A percentile compares a stretch with the other conserved stretches of the same genome.
These are phyloP conservation scores for Collybiopsis luxurians DNA, from an alignment of 768 basidiomycete genomes.

Conservation along the genomic window DNA sequence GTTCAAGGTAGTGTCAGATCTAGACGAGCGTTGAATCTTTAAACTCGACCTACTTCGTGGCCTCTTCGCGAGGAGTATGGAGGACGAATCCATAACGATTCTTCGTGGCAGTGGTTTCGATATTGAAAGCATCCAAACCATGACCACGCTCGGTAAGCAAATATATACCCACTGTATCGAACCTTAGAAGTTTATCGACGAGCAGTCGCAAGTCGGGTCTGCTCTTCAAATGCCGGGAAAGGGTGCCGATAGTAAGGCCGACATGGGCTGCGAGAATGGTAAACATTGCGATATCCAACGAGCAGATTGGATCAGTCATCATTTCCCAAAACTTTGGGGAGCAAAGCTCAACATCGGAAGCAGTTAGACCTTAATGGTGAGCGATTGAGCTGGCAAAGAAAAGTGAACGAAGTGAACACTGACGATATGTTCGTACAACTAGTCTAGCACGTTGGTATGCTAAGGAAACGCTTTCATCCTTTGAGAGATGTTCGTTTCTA, in stretches of 20 bases:
- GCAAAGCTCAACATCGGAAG: conserved; percentile 46
- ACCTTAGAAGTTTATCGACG: conserved; percentile 46
- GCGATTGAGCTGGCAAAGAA: conserved; percentile 2
- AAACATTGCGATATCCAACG: conserved; percentile 50
- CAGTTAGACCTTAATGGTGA: conserved; percentile 33
- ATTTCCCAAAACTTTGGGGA: conserved; percentile 50
- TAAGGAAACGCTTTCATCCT: conserved; percentile 44
- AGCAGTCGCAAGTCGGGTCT: conserved; percentile 50
- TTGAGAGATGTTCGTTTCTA: conserved; percentile 40
- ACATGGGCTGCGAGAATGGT: conserved; percentile 52
- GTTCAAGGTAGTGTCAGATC: conserved; percentile 6
- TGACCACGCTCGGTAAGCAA: conserved; percentile 57
- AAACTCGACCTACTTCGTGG: conserved; percentile 45
- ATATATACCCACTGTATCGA: conserved; percentile 53
- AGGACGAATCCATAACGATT: conserved; percentile 50
- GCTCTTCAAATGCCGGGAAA: conserved; percentile 44
- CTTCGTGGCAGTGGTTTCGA: conserved; percentile 59
- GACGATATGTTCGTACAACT: conserved; percentile 49
- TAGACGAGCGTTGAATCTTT: background rate
- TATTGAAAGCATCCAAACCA: conserved; percentile 58
- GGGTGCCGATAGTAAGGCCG: conserved; percentile 52
- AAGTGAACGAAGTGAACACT: conserved; percentile 14
- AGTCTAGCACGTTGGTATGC: conserved; percentile 50
- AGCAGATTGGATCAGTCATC: conserved; percentile 51
- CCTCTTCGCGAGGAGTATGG: conserved; percentile 54